Evolutionary conservation across 2,329 filamentous ascomycete genomes (phyloP).

Genomic region (Chaetomium sp.): DNA sequence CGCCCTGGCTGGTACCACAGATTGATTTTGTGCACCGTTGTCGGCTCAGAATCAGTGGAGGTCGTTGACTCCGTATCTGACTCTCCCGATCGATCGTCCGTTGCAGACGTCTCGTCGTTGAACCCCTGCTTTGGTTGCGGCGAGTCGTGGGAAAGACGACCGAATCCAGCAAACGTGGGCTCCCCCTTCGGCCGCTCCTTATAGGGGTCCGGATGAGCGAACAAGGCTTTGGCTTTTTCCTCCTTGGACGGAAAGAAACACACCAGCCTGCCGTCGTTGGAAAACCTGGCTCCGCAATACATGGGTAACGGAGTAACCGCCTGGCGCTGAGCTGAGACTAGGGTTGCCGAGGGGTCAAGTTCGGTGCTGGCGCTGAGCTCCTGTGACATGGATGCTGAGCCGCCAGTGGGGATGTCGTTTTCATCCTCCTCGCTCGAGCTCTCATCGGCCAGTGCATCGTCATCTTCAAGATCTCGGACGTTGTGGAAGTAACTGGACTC

Average conservation of each 20-base stretch:
- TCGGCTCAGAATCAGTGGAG: slow-evolving; percentile 63
- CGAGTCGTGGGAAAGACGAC: slow-evolving; percentile 55
- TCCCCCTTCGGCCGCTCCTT: slow-evolving; percentile 56
- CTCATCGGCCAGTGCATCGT: slow-evolving; percentile 65
- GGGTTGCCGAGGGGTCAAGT: slow-evolving; percentile 50
- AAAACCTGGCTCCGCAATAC: slow-evolving; percentile 63
- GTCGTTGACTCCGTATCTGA: slow-evolving; percentile 55
- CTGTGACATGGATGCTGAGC: slow-evolving; percentile 62
- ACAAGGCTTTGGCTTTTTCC: slow-evolving; percentile 56
- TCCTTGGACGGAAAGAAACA: slow-evolving; percentile 73
- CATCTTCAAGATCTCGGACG: slow-evolving; percentile 64
- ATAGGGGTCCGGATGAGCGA: slow-evolving; percentile 49
- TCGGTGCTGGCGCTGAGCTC: slow-evolving; percentile 59
- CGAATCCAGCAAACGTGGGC: slow-evolving; percentile 60
- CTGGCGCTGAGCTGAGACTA: slow-evolving; percentile 54
- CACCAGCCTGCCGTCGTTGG: slow-evolving; percentile 62
- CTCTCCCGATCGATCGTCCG: slow-evolving; percentile 53
- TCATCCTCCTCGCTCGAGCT: slow-evolving; percentile 86
- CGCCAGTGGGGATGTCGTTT: slow-evolving; percentile 54
- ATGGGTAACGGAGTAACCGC: slow-evolving; percentile 60
- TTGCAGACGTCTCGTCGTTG: slow-evolving; percentile 54
- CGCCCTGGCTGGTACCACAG: slow-evolving; percentile 59
- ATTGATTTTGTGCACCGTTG: slow-evolving; percentile 61
- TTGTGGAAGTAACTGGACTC: slow-evolving; percentile 64
- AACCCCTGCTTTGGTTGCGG: slow-evolving; percentile 51